Conservation (phyloP, 495 filamentous ascomycete genomes). For the Hypoxylon fragiforme region DNA sequence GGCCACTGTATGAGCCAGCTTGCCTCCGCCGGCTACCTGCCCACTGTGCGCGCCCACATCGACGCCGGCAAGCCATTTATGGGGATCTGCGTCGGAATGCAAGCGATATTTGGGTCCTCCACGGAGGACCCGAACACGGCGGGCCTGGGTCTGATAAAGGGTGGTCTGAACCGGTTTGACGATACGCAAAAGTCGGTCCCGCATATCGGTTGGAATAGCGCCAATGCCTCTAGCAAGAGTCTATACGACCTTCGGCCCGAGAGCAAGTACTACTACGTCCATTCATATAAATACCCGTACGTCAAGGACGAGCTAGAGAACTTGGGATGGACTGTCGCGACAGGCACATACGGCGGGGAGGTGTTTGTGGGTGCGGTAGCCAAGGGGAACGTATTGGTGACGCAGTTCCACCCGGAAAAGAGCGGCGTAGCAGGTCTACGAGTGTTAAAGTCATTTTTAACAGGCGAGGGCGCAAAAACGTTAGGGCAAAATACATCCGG, state of each 20-base stretch:
- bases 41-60: conserved; percentile 79
- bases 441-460: conserved; percentile 81
- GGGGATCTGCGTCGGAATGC: conserved; percentile 94
- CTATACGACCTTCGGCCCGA: conserved; percentile 74
- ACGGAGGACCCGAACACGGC: conserved; percentile 69
- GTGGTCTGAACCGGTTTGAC: conserved; percentile 73
- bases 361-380: conserved; percentile 90
- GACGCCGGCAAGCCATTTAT: conserved; percentile 91
- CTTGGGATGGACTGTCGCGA: conserved; percentile 87
- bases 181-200: conserved; percentile 83
- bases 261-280: conserved; percentile 98
- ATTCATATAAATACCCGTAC: conserved; percentile 88
- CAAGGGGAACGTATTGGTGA: conserved; percentile 80
- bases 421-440: conserved; percentile 85
- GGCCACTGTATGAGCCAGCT: conserved; percentile 91
- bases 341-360: conserved; percentile 83
- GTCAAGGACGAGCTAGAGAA: conserved; percentile 67
- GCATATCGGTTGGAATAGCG: conserved; percentile 98
- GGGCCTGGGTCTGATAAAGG: conserved; percentile 76
- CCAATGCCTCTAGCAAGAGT: conserved; percentile 54
- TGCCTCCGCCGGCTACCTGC: conserved; percentile 73
- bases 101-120: conserved; percentile 85
- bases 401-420: conserved; percentile 98
- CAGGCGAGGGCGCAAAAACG: conserved; percentile 59
- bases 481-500: conserved; percentile 33